Evolutionary conservation across 345 rosid genomes (phyloP).

Genomic region (Litchi chinensis): DNA sequence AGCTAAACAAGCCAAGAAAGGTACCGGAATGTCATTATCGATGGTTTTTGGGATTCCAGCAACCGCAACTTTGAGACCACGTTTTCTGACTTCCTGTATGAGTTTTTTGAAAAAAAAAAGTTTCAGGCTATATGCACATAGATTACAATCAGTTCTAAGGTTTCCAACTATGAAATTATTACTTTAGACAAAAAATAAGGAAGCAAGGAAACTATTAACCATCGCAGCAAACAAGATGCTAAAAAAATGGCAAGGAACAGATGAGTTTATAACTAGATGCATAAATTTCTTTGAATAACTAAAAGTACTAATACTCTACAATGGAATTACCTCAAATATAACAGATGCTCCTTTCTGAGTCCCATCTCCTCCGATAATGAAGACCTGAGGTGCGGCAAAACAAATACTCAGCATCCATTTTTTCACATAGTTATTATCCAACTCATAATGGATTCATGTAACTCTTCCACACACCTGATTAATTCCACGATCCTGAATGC

Average conservation of each 20-base stretch:
- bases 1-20: background rate
- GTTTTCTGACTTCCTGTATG: conserved; percentile 68
- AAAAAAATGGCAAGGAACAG: background rate
- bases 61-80: conserved; percentile 84
- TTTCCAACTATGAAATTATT: background rate
- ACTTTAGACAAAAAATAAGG: background rate
- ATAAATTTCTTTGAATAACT: background rate
- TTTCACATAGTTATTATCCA: conserved; percentile 9
- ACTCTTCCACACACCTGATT: conserved; percentile 58
- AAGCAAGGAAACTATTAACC: background rate
- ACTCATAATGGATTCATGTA: background rate
- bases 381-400: conserved; percentile 50
- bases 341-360: conserved; percentile 88
- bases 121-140: background rate
- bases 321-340: conserved; percentile 64
- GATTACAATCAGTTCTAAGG: background rate
- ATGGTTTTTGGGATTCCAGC: conserved; percentile 91
- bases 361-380: conserved; percentile 91
- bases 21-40: conserved; percentile 87
- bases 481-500: conserved; percentile 95
- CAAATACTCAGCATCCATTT: background rate
- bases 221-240: background rate
- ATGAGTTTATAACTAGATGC: background rate
- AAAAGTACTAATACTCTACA: background rate
- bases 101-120: background rate